These are phyloP conservation scores for Pittosporum tobira DNA, from an alignment of 129 eudicot species.

Conservation along the genomic window DNA sequence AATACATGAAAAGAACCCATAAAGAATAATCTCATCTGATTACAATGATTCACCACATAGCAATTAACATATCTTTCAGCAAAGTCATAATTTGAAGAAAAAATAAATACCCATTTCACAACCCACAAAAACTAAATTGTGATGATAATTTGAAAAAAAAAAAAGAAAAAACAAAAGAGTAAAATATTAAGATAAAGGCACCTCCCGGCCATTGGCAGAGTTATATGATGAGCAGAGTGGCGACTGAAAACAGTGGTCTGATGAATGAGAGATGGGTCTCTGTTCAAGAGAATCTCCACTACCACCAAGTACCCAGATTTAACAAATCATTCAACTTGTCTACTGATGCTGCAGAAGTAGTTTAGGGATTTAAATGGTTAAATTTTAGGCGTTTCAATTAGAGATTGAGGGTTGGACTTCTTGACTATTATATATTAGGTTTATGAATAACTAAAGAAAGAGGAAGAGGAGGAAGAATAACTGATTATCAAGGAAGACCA, in stretches of 20 bases:
- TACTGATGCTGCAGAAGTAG: too few relatives aligned
- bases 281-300: conserved; percentile 31
- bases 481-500: too few relatives aligned
- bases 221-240: conserved; percentile 61
- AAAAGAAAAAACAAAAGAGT: too few relatives aligned
- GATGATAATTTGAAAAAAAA: not conserved
- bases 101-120: conserved; percentile 5
- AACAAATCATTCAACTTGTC: too few relatives aligned
- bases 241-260: conserved; percentile 33
- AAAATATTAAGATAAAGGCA: conserved; percentile 20
- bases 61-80: conserved; percentile 28
- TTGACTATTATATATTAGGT: too few relatives aligned
- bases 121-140: not conserved
- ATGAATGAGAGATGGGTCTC: conserved; percentile 39
- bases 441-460: too few relatives aligned
- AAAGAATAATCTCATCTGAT: not conserved
- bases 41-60: conserved; percentile 6
- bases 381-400: too few relatives aligned
- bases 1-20: not conserved
- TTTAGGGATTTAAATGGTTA: too few relatives aligned
- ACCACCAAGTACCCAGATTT: conserved; percentile 49
- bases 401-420: too few relatives aligned
- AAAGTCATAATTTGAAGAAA: conserved; percentile 42
- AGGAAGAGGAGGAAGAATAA: too few relatives aligned
- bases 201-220: conserved; percentile 86